These are phyloP conservation scores for Aphanomyces cochlioides DNA, from an alignment of 352 stramenopile species.

Conservation along the genomic window DNA sequence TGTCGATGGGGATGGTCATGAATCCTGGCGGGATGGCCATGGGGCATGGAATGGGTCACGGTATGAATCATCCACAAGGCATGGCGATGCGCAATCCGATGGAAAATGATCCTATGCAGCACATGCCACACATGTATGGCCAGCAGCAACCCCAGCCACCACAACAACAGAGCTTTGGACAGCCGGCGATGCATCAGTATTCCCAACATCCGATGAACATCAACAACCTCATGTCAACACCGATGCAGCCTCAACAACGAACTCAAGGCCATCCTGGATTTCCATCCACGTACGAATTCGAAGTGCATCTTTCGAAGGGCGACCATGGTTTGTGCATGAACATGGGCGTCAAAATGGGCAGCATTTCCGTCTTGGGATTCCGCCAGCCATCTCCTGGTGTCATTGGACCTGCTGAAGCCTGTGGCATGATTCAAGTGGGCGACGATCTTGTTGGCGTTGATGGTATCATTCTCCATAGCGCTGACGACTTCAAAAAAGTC, in stretches of 20 bases:
- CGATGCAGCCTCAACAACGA: not conserved
- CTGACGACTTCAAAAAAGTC: slow-evolving; percentile 79
- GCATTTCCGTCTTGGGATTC: slow-evolving; percentile 79
- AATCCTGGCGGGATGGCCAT: not conserved
- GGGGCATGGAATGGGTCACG: not conserved
- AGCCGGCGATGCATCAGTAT: slow-evolving; percentile 5
- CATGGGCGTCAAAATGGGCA: slow-evolving; percentile 80
- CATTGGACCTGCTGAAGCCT: slow-evolving; percentile 76
- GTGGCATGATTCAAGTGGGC: slow-evolving; percentile 66
- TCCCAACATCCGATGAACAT: slow-evolving; percentile 18
- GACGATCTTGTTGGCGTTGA: slow-evolving; percentile 84
- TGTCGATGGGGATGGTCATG: slow-evolving; percentile 30
- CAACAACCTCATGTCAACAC: slow-evolving; percentile 14
- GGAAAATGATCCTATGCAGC: not conserved
- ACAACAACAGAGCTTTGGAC: slow-evolving; percentile 13
- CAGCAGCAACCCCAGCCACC: not conserved
- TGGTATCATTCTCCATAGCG: slow-evolving; percentile 62
- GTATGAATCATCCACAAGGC: slow-evolving; percentile 18
- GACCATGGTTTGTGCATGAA: slow-evolving; percentile 87
- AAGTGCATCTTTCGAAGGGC: slow-evolving; percentile 83
- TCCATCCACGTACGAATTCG: slow-evolving; percentile 59
- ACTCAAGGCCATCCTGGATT: slow-evolving; percentile 10
- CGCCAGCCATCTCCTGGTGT: slow-evolving; percentile 63
- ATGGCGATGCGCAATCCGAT: slow-evolving; percentile 15
- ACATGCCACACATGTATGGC: slow-evolving; percentile 13